A percentile compares a stretch with the other conserved stretches of the same genome.
phyloP scores from a whole-genome alignment of 2,329 filamentous ascomycete genomes.

The Phyllosticta paracitricarpa region DNA sequence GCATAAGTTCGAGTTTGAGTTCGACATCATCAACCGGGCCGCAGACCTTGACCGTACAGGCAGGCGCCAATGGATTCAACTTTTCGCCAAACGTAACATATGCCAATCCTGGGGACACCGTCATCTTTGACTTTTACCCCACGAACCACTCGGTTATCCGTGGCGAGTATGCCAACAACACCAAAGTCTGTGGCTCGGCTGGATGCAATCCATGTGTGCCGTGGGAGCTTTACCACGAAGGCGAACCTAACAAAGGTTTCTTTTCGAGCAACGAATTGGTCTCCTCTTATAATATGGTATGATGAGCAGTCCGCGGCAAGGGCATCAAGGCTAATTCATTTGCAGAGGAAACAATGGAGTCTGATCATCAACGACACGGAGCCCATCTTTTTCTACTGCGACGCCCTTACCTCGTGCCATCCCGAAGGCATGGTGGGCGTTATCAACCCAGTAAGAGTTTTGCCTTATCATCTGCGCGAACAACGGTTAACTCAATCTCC shows the following conservation, averaged over 20 bases:
- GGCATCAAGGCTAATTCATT: neutral
- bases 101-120: slow-evolving; percentile 29
- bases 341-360: slow-evolving; percentile 15
- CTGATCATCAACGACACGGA: slow-evolving; percentile 25
- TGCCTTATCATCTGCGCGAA: neutral
- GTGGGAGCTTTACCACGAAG: slow-evolving; percentile 21
- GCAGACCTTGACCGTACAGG: slow-evolving; percentile 20
- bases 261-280: slow-evolving; percentile 22
- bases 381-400: slow-evolving; percentile 31
- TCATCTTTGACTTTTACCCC: slow-evolving; percentile 31
- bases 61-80: slow-evolving; percentile 23
- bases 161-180: slow-evolving; percentile 23
- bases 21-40: neutral
- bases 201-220: slow-evolving; percentile 30
- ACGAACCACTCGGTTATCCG: slow-evolving; percentile 35
- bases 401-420: slow-evolving; percentile 55
- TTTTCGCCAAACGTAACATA: slow-evolving; percentile 27
- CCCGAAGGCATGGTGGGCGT: slow-evolving; percentile 62
- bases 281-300: slow-evolving; percentile 18
- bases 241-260: slow-evolving; percentile 21
- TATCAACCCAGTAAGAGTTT: slow-evolving; percentile 53
- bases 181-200: slow-evolving; percentile 8
- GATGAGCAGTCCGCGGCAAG: neutral
- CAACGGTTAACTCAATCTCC: neutral
- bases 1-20: neutral